A percentile compares a stretch with the other conserved stretches of the same genome.
phyloP scores from a whole-genome alignment of 2,329 filamentous ascomycete genomes.

The Orbilia javanica region DNA sequence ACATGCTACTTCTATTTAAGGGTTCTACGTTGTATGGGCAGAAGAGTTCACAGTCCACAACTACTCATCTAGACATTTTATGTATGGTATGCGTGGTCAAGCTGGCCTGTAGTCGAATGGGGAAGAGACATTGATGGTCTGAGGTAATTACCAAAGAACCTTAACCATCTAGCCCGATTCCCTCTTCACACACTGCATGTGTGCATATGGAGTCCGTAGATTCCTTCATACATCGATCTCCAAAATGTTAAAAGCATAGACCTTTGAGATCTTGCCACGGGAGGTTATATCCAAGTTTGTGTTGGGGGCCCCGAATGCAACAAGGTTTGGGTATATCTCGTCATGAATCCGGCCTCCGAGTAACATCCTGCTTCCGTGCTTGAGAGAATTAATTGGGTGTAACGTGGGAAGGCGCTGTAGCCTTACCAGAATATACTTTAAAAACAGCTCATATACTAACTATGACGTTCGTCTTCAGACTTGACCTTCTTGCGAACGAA shows the following conservation, averaged over 20 bases:
- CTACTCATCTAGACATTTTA: neutral
- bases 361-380: neutral
- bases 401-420: neutral
- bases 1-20: slow-evolving; percentile 14
- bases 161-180: neutral
- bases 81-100: neutral
- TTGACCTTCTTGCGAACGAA: slow-evolving; percentile 36
- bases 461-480: slow-evolving; percentile 4
- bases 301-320: slow-evolving; percentile 56
- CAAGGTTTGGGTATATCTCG: slow-evolving; percentile 39
- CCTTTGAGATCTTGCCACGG: neutral
- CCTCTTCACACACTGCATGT: neutral
- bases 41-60: neutral
- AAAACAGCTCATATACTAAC: slow-evolving; percentile 15
- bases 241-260: neutral
- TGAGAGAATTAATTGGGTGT: slow-evolving; percentile 35
- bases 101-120: neutral
- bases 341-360: slow-evolving; percentile 29
- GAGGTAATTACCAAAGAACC: slow-evolving; percentile 23
- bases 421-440: slow-evolving; percentile 11
- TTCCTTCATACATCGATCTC: neutral
- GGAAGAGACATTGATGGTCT: slow-evolving; percentile 1
- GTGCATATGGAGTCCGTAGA: neutral
- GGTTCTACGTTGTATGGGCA: neutral
- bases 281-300: slow-evolving; percentile 3